Evolutionary conservation across 2,329 filamentous ascomycete species (phyloP), one percentile per base, ranked within the genome.

Genomic region (Mycosphaerelloides madeirae): DNA sequence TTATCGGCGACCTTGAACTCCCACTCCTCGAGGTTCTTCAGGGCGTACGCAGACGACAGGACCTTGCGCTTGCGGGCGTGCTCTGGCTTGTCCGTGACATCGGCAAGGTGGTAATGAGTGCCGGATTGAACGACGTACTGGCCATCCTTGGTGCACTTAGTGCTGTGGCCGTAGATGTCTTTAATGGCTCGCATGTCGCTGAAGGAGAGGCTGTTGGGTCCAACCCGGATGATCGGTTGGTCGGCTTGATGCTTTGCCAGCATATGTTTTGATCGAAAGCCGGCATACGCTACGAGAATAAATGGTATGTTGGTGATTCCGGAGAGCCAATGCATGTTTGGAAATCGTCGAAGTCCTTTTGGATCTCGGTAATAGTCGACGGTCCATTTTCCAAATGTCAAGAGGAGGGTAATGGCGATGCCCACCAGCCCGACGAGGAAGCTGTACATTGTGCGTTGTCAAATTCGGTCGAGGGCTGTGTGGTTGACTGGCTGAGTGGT

Each of bases 321-420:
- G 0, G 72, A 68, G 12, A 74, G 62, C 3, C 61, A 50, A 14
- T 62, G 63, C 42, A 75, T 59, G 47, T 68, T 69, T 6, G 71
- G 71, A 38, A 72, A 76, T 54, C 65, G 68, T 6, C 74, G 67
- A 2, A 77, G 65, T 6, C 71, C 70, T 65, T 74, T 74, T 1
- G 63, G 55, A 46, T 75, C 72, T 14, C 59, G 57, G 49, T 72
- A 65, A 52, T 74, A 75, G 9, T 61, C 49, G 37, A 53, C 20
- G 8, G 43, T 53, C 50, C 50, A 56, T 52, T 46, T 52, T 16
- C 44, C 42, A 20, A 54, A 6, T 3, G 49, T 54, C 6, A 48
- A 18, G 3, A 54, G 28, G 13, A 49, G 16, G 9, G 31, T 44
- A 14, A 52, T 38, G 5, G 42, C 38, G 16, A 54, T 29, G 32